Evolutionary conservation across 805 yeast species (phyloP).

Genomic region (Teunomyces kruisii): DNA sequence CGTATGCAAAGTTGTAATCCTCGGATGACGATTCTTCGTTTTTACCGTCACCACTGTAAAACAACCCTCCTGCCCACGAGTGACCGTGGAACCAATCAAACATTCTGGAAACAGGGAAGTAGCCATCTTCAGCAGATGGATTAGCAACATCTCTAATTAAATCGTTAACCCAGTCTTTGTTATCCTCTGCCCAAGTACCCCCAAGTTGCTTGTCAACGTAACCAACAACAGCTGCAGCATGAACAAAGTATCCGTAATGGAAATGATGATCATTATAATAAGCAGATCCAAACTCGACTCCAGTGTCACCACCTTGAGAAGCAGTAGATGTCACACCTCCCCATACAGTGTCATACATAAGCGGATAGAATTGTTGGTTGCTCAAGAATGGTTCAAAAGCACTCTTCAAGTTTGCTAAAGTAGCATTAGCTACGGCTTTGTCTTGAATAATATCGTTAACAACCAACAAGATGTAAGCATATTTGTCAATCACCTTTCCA

Average conservation of each 20-base stretch:
- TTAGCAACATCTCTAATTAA: conserved; percentile 27
- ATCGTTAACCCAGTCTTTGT: conserved; percentile 21
- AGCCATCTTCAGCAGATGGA: conserved; percentile 17
- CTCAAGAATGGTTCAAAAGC: conserved; percentile 43
- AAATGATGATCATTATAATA: conserved; percentile 86
- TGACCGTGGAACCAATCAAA: conserved; percentile 27
- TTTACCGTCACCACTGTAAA: conserved; percentile 19
- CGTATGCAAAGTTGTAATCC: conserved; percentile 26
- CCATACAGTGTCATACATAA: conserved; percentile 55
- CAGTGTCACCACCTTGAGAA: conserved; percentile 43
- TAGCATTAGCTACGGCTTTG: conserved; percentile 32
- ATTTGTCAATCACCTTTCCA: conserved; percentile 57
- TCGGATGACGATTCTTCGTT: conserved; percentile 23
- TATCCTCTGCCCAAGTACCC: conserved; percentile 51
- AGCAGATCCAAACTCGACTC: conserved; percentile 66
- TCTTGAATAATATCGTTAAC: conserved; percentile 49
- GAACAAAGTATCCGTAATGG: conserved; percentile 81
- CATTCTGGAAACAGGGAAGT: conserved; percentile 23
- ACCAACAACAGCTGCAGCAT: conserved; percentile 81
- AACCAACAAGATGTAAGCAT: conserved; percentile 54
- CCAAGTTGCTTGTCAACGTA: conserved; percentile 54
- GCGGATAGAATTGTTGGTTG: conserved; percentile 48
- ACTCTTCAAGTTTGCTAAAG: conserved; percentile 36
- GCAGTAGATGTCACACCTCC: conserved; percentile 59
- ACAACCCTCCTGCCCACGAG: conserved; percentile 26